These are phyloP conservation scores for Avena atlantica DNA, from an alignment of 176 grass and related monocot genomes.

Conservation along the genomic window DNA sequence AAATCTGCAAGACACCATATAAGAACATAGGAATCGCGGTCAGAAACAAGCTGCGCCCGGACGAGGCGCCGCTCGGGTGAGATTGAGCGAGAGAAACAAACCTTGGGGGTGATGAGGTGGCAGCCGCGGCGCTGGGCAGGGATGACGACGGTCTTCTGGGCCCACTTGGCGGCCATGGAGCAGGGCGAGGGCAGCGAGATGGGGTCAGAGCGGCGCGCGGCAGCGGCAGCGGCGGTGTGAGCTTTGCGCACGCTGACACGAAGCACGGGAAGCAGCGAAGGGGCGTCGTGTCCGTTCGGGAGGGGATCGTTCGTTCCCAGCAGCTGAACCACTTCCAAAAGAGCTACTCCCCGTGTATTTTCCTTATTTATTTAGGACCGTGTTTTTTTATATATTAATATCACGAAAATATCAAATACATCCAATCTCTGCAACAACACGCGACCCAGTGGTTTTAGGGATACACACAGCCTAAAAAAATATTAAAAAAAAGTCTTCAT, in stretches of 20 bases:
- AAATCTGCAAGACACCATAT: constrained; percentile 53
- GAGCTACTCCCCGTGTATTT: too few species aligned
- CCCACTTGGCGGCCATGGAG: constrained; percentile 93
- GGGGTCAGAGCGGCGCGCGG: background rate
- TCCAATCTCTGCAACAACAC: too few species aligned
- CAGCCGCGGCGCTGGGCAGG: constrained; percentile 82
- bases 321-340: too few species aligned
- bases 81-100: background rate
- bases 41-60: background rate
- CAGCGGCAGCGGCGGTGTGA: constrained; percentile 21
- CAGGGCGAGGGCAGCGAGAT: background rate
- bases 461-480: too few species aligned
- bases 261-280: constrained; percentile 17
- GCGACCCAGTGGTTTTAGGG: too few species aligned
- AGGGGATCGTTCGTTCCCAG: background rate
- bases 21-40: background rate
- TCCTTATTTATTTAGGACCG: too few species aligned
- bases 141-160: constrained; percentile 91
- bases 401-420: too few species aligned
- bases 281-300: constrained; percentile 13
- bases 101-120: constrained; percentile 92
- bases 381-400: too few species aligned
- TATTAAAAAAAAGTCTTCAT: too few species aligned
- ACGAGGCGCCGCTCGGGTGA: background rate
- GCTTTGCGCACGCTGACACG: background rate